Conservation (phyloP, 768 basidiomycete genomes). For the Pleurotus giganteus region DNA sequence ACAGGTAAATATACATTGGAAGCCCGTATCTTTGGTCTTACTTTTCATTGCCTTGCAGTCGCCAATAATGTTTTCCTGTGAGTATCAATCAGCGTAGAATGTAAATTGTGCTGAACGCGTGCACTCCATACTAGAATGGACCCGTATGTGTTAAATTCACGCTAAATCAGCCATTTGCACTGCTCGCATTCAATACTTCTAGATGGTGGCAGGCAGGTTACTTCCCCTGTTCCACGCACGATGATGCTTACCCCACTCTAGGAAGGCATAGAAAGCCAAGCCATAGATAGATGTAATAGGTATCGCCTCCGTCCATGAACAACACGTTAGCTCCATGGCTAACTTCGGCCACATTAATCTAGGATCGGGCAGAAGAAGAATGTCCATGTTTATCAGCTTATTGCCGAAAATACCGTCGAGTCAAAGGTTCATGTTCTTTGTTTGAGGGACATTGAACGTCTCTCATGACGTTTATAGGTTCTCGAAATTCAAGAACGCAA, state of each 20-base stretch:
- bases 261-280: conserved; percentile 85
- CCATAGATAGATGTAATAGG: conserved; percentile 74
- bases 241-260: conserved; percentile 22
- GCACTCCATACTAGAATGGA: conserved; percentile 57
- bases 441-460: neutral
- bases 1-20: conserved; percentile 40
- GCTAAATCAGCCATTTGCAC: neutral
- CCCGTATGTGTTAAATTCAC: conserved; percentile 54
- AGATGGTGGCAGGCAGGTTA: conserved; percentile 75
- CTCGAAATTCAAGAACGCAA: conserved; percentile 87
- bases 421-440: conserved; percentile 53
- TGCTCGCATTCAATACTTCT: neutral
- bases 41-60: conserved; percentile 29
- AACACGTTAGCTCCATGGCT: neutral
- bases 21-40: neutral
- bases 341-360: too few relatives aligned
- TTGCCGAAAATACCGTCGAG: conserved; percentile 88
- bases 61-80: conserved; percentile 86
- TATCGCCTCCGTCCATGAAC: neutral
- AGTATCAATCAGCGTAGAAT: conserved; percentile 24
- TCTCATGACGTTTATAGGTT: conserved; percentile 31
- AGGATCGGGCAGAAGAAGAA: conserved; percentile 80
- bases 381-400: conserved; percentile 86
- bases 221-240: neutral
- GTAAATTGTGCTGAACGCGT: conserved; percentile 6